Evolutionary conservation across 2,329 filamentous ascomycete genomes (phyloP).

Genomic region (Colletotrichum eremochloae): DNA sequence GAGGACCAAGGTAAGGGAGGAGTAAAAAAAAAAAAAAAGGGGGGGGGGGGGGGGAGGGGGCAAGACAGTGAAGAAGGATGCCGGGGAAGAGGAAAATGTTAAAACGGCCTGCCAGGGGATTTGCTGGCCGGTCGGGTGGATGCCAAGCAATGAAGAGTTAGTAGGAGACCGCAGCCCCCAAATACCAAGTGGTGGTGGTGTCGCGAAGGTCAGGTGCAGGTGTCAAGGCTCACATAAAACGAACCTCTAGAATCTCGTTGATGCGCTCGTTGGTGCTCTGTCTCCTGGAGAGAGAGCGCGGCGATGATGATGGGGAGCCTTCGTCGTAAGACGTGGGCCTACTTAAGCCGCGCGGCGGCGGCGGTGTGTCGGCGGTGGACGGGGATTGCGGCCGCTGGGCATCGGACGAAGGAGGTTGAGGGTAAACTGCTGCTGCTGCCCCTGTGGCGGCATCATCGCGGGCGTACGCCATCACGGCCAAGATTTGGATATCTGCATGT

Average conservation of each 20-base stretch:
- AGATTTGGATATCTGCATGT: constrained; percentile 29
- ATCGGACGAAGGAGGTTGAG: constrained; percentile 23
- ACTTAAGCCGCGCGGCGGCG: constrained; percentile 30
- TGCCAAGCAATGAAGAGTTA: constrained; percentile 24
- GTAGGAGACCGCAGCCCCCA: neutral
- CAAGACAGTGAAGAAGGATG: neutral
- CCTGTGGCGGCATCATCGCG: constrained; percentile 30
- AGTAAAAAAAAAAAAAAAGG: neutral
- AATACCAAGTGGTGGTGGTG: neutral
- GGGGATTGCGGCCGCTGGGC: constrained; percentile 27
- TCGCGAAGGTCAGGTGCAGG: constrained; percentile 16
- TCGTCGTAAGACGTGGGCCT: constrained; percentile 39
- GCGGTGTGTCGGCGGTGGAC: constrained; percentile 22
- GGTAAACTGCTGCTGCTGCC: constrained; percentile 1
- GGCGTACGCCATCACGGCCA: constrained; percentile 36
- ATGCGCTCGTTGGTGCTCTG: constrained; percentile 56
- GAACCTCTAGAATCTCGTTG: constrained; percentile 62
- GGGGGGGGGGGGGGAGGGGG: neutral
- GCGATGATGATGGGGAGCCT: constrained; percentile 22
- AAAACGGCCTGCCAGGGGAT: neutral
- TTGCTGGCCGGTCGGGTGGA: constrained; percentile 23
- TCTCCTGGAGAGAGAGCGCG: constrained; percentile 32
- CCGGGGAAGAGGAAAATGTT: constrained; percentile 8
- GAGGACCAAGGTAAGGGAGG: neutral
- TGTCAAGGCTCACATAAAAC: constrained; percentile 41